Base-by-base conservation (phyloP, 805 yeast genomes). In the Groenewaldozyma tartarivorans region DNA sequence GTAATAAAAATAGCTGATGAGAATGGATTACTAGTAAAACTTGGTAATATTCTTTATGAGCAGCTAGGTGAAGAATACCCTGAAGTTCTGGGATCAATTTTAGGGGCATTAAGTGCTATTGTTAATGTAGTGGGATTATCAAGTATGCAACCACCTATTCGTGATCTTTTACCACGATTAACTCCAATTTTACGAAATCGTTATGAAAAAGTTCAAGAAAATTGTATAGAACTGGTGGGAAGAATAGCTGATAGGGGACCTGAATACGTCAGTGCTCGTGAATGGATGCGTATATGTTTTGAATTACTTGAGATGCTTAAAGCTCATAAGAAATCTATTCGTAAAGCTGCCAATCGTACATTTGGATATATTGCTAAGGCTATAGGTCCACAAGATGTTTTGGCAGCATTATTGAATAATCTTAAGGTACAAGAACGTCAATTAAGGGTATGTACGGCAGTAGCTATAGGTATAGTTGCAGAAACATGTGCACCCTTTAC, bases 211-310 rank as follows among this genome's bases (percentile, higher is more conserved):
- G 97, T 92, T 2, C 96, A 87, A 57, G 90, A 84, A 48, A 74
- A 79, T 46, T 75, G 88, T 5, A 81, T 92, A 30, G 75, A 71
- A 34, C 64, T 90, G 16, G 80, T 92, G 20, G 96, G 96, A 2
- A 67, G 75, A 38, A 80, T 90, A 41, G 96, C 97, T 0, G 75
- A 71, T 37, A 69, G 75, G 34, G 88, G 83, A 6, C 79, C 95
- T 1, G 94, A 84, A 48, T 75, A 76, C 41, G 83, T 87, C 13
- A 77, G 87, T 29, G 94, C 95, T 2, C 77, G 85, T 46, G 99
- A 92, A 60, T 92, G 98, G 99, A 85, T 92, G 90, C 70, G 97
- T 47, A 83, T 90, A 20, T 84, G 96, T 54, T 86, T 84, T 60
- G 96, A 88, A 53, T 67, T 92, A 26, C 61, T 92, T 35, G 97